Conservation (phyloP, 1,284 basidiomycete species). For the Xerocomus nothofagi region DNA sequence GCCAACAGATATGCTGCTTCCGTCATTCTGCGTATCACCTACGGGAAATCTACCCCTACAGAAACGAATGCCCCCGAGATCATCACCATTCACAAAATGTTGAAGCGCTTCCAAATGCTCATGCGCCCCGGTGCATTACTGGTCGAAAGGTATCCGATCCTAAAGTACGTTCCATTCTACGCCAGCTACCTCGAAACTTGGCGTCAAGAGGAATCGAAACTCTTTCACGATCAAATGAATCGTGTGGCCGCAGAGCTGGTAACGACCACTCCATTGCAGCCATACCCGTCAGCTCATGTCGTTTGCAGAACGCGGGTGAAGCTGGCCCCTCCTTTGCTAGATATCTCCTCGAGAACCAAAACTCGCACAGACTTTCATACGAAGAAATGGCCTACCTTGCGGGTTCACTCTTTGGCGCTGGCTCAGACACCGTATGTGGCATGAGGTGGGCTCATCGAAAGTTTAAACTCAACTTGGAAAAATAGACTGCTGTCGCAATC, state of each 20-base stretch:
- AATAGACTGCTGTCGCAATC: slow-evolving; percentile 44
- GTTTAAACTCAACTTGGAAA: background rate
- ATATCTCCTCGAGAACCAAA: slow-evolving; percentile 35
- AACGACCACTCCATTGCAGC: background rate
- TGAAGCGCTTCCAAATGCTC: slow-evolving; percentile 38
- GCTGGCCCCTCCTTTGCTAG: slow-evolving; percentile 31
- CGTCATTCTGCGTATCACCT: slow-evolving; percentile 48
- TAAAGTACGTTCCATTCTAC: slow-evolving; percentile 43
- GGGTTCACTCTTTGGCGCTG: slow-evolving; percentile 45
- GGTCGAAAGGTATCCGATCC: slow-evolving; percentile 42
- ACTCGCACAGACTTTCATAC: slow-evolving; percentile 27
- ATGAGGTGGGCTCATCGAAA: background rate
- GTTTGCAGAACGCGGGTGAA: slow-evolving; percentile 18
- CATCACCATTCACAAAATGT: slow-evolving; percentile 36
- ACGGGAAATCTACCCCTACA: slow-evolving; percentile 47
- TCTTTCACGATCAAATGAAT: slow-evolving; percentile 41
- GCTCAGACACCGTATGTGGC: slow-evolving; percentile 41
- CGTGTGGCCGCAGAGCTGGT: slow-evolving; percentile 39
- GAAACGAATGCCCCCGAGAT: slow-evolving; percentile 45
- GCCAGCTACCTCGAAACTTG: slow-evolving; percentile 34
- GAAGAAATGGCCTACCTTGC: slow-evolving; percentile 43
- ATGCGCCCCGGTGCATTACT: slow-evolving; percentile 41
- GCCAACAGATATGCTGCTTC: slow-evolving; percentile 45
- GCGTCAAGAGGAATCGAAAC: slow-evolving; percentile 43
- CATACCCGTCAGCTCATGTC: background rate